phyloP scores from a whole-genome alignment of 2,329 filamentous ascomycete genomes.

The Dryadomyces sulphureus region DNA sequence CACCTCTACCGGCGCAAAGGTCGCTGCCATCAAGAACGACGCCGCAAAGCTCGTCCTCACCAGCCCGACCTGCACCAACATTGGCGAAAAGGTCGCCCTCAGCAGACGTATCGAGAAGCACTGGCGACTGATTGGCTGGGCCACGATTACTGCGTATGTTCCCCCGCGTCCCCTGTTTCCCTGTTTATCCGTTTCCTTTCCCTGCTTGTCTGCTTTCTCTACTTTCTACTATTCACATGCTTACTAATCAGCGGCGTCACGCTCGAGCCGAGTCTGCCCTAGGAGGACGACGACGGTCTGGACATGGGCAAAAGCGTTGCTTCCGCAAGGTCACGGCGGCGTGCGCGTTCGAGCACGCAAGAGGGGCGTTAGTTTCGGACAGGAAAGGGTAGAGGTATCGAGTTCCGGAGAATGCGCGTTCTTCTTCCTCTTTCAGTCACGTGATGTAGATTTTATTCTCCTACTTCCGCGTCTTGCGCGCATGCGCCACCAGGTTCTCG shows the following conservation, averaged over 20 bases:
- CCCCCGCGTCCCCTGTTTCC: too few relatives aligned
- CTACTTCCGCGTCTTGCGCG: constrained; percentile 66
- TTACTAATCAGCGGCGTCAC: constrained; percentile 10
- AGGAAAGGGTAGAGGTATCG: too few relatives aligned
- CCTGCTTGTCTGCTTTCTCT: background rate
- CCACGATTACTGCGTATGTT: constrained; percentile 57
- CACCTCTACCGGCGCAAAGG: constrained; percentile 93
- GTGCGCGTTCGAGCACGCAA: too few relatives aligned
- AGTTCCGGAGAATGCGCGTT: too few relatives aligned
- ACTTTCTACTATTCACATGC: background rate
- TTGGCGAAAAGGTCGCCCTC: constrained; percentile 95
- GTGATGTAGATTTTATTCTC: background rate
- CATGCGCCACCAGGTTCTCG: constrained; percentile 89
- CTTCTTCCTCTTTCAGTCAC: too few relatives aligned
- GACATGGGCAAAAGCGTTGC: background rate
- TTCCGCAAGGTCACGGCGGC: background rate
- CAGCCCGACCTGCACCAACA: constrained; percentile 87
- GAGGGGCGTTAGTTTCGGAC: too few relatives aligned
- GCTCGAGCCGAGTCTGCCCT: constrained; percentile 9
- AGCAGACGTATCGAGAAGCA: constrained; percentile 97
- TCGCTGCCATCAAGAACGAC: constrained; percentile 93
- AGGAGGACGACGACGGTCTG: background rate
- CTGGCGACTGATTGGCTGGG: constrained; percentile 91
- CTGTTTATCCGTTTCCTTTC: too few relatives aligned
- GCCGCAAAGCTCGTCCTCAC: constrained; percentile 89